These are phyloP conservation scores for Lonicera japonica DNA, from an alignment of 129 eudicot species.

Conservation along the genomic window DNA sequence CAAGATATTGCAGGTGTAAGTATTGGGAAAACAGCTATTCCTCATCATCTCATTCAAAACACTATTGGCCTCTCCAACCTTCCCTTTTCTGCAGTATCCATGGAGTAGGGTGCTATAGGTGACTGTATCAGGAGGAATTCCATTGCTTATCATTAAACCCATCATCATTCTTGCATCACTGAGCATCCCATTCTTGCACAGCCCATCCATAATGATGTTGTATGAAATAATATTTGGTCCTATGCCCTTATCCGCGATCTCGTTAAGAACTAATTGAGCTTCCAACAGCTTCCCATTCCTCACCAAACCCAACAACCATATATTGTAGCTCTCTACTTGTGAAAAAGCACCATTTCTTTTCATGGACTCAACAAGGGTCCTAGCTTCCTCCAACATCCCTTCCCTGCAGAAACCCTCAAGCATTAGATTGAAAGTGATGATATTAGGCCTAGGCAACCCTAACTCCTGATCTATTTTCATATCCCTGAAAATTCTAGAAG, in stretches of 20 bases:
- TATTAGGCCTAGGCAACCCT: slow-evolving; percentile 73
- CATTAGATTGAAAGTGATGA: slow-evolving; percentile 63
- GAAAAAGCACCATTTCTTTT: slow-evolving; percentile 29
- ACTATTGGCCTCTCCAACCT: slow-evolving; percentile 45
- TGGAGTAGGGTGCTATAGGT: slow-evolving; percentile 71
- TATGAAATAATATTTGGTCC: slow-evolving; percentile 53
- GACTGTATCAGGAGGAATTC: slow-evolving; percentile 62
- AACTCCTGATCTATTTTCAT: slow-evolving; percentile 70
- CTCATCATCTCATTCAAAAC: slow-evolving; percentile 54
- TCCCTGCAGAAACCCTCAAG: slow-evolving; percentile 65
- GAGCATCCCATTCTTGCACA: slow-evolving; percentile 68
- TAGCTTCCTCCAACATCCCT: slow-evolving; percentile 81
- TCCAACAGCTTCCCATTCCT: slow-evolving; percentile 65
- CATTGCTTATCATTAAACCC: slow-evolving; percentile 49
- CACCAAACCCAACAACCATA: slow-evolving; percentile 69
- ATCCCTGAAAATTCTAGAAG: slow-evolving; percentile 81
- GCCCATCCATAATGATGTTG: slow-evolving; percentile 53
- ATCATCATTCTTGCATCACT: slow-evolving; percentile 66
- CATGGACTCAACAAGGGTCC: slow-evolving; percentile 58
- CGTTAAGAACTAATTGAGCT: slow-evolving; percentile 60
- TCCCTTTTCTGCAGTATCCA: slow-evolving; percentile 80
- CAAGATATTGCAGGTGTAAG: slow-evolving; percentile 75
- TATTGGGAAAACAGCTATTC: slow-evolving; percentile 52
- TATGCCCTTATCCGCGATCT: slow-evolving; percentile 49
- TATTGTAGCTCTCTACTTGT: slow-evolving; percentile 61